Evolutionary conservation across 768 basidiomycete genomes (phyloP).

Genomic region (Suillus lakei): DNA sequence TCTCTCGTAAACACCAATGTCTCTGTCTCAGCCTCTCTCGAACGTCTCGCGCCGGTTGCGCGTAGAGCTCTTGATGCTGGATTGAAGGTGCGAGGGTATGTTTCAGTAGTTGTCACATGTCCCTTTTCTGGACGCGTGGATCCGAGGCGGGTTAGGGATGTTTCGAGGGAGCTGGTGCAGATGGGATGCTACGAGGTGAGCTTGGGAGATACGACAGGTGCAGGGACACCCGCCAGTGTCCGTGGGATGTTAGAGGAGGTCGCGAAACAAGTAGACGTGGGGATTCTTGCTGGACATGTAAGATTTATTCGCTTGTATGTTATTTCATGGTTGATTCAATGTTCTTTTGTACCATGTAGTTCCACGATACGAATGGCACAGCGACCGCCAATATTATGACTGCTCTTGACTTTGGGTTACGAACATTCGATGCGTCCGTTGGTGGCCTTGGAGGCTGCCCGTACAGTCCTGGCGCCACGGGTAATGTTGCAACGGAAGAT

Average conservation of each 20-base stretch:
- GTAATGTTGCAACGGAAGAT: conserved; percentile 94
- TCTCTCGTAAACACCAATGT: conserved; percentile 85
- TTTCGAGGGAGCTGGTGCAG: conserved; percentile 71
- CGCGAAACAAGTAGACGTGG: conserved; percentile 60
- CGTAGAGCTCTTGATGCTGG: conserved; percentile 61
- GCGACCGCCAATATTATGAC: conserved; percentile 77
- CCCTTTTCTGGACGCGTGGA: conserved; percentile 86
- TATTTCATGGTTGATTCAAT: neutral
- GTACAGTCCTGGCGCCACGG: conserved; percentile 94
- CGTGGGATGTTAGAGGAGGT: conserved; percentile 73
- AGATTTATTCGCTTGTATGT: conserved; percentile 40
- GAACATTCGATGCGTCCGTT: conserved; percentile 82
- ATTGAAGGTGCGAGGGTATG: conserved; percentile 81
- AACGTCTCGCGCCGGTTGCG: conserved; percentile 64
- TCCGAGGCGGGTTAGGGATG: conserved; percentile 63
- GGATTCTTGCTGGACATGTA: conserved; percentile 67
- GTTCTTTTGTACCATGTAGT: conserved; percentile 45
- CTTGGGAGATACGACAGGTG: conserved; percentile 91
- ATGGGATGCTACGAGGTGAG: conserved; percentile 97
- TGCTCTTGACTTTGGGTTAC: conserved; percentile 74
- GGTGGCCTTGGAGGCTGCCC: conserved; percentile 95
- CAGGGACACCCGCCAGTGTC: conserved; percentile 75
- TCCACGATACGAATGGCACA: conserved; percentile 90
- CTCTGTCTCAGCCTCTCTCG: conserved; percentile 71
- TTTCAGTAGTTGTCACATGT: conserved; percentile 82